A percentile compares a stretch with the other conserved stretches of the same genome.
phyloP scores from a whole-genome alignment of 208 protist genomes.

The Vickermania ingenoplastis region DNA sequence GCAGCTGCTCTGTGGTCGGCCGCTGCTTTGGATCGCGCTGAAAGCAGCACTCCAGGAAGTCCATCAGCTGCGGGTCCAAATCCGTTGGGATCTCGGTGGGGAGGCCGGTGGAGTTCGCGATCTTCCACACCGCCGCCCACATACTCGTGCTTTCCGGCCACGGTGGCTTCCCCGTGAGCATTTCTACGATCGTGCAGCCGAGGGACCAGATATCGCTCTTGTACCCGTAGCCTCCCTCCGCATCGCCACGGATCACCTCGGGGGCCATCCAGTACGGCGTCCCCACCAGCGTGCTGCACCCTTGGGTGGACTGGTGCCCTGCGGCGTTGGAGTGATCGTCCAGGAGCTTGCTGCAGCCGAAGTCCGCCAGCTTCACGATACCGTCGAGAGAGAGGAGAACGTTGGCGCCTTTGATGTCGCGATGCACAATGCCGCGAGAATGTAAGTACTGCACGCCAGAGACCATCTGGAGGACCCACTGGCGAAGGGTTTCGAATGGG shows the following conservation, averaged over 20 bases:
- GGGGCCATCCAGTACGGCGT: constrained; percentile 91
- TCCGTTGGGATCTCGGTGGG: constrained; percentile 78
- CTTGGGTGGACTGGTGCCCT: constrained; percentile 25
- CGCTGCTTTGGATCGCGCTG: constrained; percentile 68
- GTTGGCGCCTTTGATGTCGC: constrained; percentile 90
- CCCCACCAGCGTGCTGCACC: constrained; percentile 74
- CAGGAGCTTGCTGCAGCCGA: constrained; percentile 85
- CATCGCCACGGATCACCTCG: constrained; percentile 83
- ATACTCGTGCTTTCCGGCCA: constrained; percentile 86
- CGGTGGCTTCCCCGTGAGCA: constrained; percentile 87
- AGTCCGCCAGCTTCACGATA: constrained; percentile 87
- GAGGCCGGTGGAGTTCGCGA: constrained; percentile 71
- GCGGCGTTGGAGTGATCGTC: constrained; percentile 66
- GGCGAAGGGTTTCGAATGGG: constrained; percentile 52
- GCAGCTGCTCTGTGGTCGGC: constrained; percentile 45
- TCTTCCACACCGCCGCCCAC: constrained; percentile 84
- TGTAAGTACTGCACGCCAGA: constrained; percentile 86
- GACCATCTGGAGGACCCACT: constrained; percentile 89
- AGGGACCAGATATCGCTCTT: constrained; percentile 93
- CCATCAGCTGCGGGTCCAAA: constrained; percentile 61
- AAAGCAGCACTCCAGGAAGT: constrained; percentile 70
- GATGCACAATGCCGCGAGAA: constrained; percentile 80
- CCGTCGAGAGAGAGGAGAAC: constrained; percentile 80
- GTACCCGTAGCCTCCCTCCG: constrained; percentile 76
- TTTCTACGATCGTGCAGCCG: constrained; percentile 91